Conservation (phyloP, 176 grass and related monocot species). For the Hordeum marinum region DNA sequence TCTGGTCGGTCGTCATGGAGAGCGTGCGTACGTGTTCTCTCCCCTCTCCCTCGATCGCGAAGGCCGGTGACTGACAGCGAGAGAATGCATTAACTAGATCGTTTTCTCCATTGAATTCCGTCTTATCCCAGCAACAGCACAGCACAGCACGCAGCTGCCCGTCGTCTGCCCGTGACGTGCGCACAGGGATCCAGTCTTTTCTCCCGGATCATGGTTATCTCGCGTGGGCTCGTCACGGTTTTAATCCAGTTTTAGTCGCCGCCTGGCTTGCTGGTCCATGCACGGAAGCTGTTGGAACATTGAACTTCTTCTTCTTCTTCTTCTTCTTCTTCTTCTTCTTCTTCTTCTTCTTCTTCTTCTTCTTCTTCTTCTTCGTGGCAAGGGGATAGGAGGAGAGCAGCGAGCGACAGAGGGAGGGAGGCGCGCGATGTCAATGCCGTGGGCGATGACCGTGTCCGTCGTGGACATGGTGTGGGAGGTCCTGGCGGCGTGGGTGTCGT, state of each 20-base stretch:
- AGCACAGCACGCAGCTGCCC: neutral
- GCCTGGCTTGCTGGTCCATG: slow-evolving; percentile 18
- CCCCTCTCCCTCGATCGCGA: neutral
- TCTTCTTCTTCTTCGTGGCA: neutral
- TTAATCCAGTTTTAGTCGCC: neutral
- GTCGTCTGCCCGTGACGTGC: neutral
- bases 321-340: neutral
- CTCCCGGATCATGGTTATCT: neutral
- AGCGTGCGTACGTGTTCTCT: neutral
- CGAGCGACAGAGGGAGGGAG: neutral
- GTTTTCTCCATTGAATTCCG: neutral
- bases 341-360: neutral
- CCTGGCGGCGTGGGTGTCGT: slow-evolving; percentile 57
- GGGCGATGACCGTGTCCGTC: slow-evolving; percentile 44
- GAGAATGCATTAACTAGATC: neutral
- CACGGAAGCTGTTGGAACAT: neutral
- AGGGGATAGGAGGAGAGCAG: neutral
- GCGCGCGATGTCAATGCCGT: slow-evolving; percentile 54
- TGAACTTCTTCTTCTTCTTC: too few relatives aligned
- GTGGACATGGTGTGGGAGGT: slow-evolving; percentile 55
- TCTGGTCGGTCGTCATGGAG: neutral
- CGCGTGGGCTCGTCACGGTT: neutral
- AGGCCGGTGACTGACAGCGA: neutral
- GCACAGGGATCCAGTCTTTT: neutral
- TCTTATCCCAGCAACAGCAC: neutral